Base-by-base conservation (phyloP, 2,329 filamentous ascomycete species). In the Colletotrichum somersetense region DNA sequence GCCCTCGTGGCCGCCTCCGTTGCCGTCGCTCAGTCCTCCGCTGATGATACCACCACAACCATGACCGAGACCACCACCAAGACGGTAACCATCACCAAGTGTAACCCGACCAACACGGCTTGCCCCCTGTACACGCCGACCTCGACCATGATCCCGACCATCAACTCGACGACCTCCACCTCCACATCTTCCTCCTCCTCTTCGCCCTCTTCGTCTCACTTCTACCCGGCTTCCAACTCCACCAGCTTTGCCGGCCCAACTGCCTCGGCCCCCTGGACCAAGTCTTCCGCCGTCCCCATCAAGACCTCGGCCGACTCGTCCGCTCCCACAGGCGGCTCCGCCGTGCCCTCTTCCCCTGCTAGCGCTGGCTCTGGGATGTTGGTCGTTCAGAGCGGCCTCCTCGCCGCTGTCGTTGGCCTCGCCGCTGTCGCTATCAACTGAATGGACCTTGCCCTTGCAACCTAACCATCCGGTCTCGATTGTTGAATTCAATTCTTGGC, bases 21-120 rank as follows among this genome's bases (percentile, higher is more conserved):
- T 59, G 59, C 80, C 66, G 80, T 81, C 62, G 77, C 79, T 73
- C 81, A 81, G 71, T 77, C 78, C 58, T 72, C 74, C 52, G 73
- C 77, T 30, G 74, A 79, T 52, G 71, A 74, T 62, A 79, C 75
- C 71, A 85, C 81, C 72, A 82, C 81, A 68, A 82, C 81, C 14
- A 64, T 81, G 70, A 87, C 85, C 67, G 82, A 83, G 20, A 87
- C 85, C 68, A 80, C 80, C 65, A 85, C 83, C 66, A 79, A 77
- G 75, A 83, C 82, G 62, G 70, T 84, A 74, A 88, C 85, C 77
- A 80, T 88, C 77, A 88, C 85, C 69, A 76, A 80, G 76, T 86
- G 86, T 82, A 81, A 83, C 77, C 82, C 84, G 55, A 80, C 79
- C 14, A 79, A 82, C 73, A 79, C 81, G 74, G 80, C 84, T 78